Base-by-base conservation (phyloP, 2,329 filamentous ascomycete genomes). In the Diaporthe eres region DNA sequence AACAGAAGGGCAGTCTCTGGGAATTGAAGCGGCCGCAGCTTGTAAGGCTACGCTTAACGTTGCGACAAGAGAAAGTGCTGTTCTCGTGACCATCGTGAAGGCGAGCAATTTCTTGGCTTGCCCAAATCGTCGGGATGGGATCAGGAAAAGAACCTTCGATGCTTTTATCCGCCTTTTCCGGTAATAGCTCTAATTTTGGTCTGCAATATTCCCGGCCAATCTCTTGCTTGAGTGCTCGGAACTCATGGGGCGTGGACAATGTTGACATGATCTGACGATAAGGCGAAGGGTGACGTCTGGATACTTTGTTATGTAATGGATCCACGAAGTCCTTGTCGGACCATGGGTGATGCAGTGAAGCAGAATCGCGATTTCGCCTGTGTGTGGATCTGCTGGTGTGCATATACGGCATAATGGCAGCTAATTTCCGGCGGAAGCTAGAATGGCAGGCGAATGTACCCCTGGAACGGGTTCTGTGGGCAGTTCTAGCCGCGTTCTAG, bases 341-440 rank as follows among this genome's bases (percentile, higher is more conserved):
- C 34, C 28, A 9, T 17, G 55, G 9, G 15, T 57, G 17, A 31
- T 2, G 15, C 34, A 4, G 15, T 12, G 2, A 9, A 34, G 55
- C 5, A 34, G 28, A 2, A 57, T 19, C 28, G 8, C 17, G 55
- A 57, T 57, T 57, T 34, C 8, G 19, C 44, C 44, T 49, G 28
- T 22, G 7, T 57, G 53, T 31, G 25, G 25, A 57, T 31, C 55
- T 19, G 15, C 4, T 49, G 44, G 7, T 49, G 44, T 49, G 44
- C 44, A 57, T 34, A 6, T 57, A 57, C 31, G 55, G 55, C 55
- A 57, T 57, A 57, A 57, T 57, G 55, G 55, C 55, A 57, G 28
- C 28, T 37, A 57, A 57, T 57, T 57, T 57, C 55, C 55, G 55
- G 7, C 7, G 28, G 5, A 17, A 57, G 55, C 55, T 57, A 31